Evolutionary conservation across 2,329 filamentous ascomycete species (phyloP).

Genomic region (Venturia pyrina): DNA sequence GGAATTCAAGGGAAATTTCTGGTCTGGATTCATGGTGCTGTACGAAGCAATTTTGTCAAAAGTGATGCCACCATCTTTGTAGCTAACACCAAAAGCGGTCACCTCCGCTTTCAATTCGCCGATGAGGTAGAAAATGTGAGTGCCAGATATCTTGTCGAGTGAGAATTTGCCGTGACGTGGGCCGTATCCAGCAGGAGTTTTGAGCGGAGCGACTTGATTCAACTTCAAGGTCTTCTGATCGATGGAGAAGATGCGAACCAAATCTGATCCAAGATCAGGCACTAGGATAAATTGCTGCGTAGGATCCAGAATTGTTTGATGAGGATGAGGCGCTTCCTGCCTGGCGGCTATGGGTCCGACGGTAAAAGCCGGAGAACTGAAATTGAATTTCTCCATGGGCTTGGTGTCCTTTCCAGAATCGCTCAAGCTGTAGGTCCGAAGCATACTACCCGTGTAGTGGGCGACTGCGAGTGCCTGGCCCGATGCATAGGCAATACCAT

Average conservation of each 20-base stretch:
- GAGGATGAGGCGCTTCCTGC: slow-evolving; percentile 25
- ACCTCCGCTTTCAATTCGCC: slow-evolving; percentile 1
- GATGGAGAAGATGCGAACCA: slow-evolving; percentile 39
- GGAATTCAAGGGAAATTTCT: not conserved
- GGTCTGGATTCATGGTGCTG: not conserved
- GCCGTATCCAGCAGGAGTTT: slow-evolving; percentile 20
- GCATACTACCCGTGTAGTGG: not conserved
- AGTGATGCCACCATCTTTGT: slow-evolving; percentile 28
- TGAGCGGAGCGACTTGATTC: slow-evolving; percentile 5
- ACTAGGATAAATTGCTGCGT: slow-evolving; percentile 28
- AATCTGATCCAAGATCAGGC: slow-evolving; percentile 28
- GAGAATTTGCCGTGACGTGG: slow-evolving; percentile 28
- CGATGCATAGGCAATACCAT: not conserved
- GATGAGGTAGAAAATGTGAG: slow-evolving; percentile 8
- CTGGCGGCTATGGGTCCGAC: slow-evolving; percentile 27
- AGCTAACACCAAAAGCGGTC: not conserved
- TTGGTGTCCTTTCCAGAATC: not conserved
- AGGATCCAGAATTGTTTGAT: slow-evolving; percentile 28
- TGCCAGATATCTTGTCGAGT: slow-evolving; percentile 23
- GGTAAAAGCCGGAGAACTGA: slow-evolving; percentile 20
- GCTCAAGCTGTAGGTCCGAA: not conserved
- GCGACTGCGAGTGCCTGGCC: slow-evolving; percentile 1
- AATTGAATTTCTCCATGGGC: slow-evolving; percentile 32
- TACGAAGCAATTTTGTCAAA: slow-evolving; percentile 30
- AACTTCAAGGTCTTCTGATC: slow-evolving; percentile 28